A percentile compares a stretch with the other conserved stretches of the same genome.
Evolutionary conservation across 495 filamentous ascomycete genomes (phyloP).

Genomic region (Aspergillus biplanus): DNA sequence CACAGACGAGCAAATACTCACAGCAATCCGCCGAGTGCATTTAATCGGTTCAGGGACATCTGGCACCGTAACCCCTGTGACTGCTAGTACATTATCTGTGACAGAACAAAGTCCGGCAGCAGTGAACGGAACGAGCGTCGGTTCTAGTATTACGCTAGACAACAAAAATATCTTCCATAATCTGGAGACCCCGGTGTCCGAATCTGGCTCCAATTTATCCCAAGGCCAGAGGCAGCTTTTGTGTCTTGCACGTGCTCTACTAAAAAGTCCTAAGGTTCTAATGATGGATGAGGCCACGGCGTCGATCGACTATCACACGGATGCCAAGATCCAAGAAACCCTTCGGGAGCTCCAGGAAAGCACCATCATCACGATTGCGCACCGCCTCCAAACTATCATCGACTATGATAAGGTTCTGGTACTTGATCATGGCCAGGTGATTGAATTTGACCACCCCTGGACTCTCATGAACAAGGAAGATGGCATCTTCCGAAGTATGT

Average conservation of each 20-base stretch:
- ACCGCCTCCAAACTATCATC: slow-evolving; percentile 92
- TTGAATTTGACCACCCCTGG: slow-evolving; percentile 89
- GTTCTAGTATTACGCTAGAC: slow-evolving; percentile 41
- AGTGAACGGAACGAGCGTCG: slow-evolving; percentile 47
- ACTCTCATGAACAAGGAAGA: slow-evolving; percentile 69
- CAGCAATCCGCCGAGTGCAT: slow-evolving; percentile 85
- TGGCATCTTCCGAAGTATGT: slow-evolving; percentile 87
- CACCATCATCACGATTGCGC: slow-evolving; percentile 98
- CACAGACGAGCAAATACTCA: slow-evolving; percentile 90
- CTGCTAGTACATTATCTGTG: slow-evolving; percentile 37
- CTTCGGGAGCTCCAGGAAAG: slow-evolving; percentile 82
- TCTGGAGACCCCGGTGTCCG: slow-evolving; percentile 80
- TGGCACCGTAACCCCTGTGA: slow-evolving; percentile 46
- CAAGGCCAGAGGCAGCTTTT: slow-evolving; percentile 96
- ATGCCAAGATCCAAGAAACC: slow-evolving; percentile 93
- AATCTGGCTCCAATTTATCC: slow-evolving; percentile 94
- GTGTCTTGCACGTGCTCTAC: slow-evolving; percentile 90
- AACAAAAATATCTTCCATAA: slow-evolving; percentile 97
- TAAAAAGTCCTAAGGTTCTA: slow-evolving; percentile 88
- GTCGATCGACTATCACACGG: slow-evolving; percentile 95
- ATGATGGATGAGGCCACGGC: slow-evolving; percentile 99
- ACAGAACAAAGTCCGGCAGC: slow-evolving; percentile 26
- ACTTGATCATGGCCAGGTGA: slow-evolving; percentile 83
- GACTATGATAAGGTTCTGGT: slow-evolving; percentile 99
- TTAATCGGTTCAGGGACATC: slow-evolving; percentile 69